phyloP scores from a whole-genome alignment of 1,284 basidiomycete genomes.

The Puccinia brachypodii region DNA sequence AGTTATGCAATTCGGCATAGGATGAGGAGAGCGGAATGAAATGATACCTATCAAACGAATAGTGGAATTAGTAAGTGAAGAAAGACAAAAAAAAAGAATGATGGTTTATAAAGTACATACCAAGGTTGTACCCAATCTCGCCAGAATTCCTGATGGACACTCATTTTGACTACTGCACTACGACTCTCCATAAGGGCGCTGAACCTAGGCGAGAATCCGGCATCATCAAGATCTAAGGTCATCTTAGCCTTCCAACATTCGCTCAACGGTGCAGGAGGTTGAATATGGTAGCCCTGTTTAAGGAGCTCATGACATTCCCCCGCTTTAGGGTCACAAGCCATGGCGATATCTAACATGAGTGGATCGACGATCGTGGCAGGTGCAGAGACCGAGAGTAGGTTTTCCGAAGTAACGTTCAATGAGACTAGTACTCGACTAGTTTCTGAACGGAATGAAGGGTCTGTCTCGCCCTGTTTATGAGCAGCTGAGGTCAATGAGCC shows the following conservation, averaged over 20 bases:
- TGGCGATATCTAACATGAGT: conserved; percentile 83
- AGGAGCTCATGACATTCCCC: conserved; percentile 70
- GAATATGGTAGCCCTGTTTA: conserved; percentile 54
- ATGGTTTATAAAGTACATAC: conserved; percentile 59
- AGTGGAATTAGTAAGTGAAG: background rate
- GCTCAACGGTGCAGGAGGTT: conserved; percentile 69
- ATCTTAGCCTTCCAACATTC: conserved; percentile 91
- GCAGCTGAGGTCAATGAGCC: conserved; percentile 15
- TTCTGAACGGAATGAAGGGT: conserved; percentile 63
- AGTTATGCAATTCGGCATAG: conserved; percentile 87
- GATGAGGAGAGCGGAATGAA: conserved; percentile 82
- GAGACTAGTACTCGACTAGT: conserved; percentile 68
- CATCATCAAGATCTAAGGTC: conserved; percentile 84
- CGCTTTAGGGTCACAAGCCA: conserved; percentile 62
- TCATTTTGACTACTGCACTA: conserved; percentile 83
- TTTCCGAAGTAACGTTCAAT: conserved; percentile 52
- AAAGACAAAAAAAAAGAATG: conserved; percentile 9
- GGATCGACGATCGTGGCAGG: conserved; percentile 68
- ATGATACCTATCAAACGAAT: conserved; percentile 69
- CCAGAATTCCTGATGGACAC: conserved; percentile 85
- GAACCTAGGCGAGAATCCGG: conserved; percentile 88
- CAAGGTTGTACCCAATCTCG: conserved; percentile 79
- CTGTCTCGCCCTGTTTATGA: conserved; percentile 35
- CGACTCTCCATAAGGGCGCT: conserved; percentile 80
- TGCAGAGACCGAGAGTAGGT: conserved; percentile 51